These are phyloP conservation scores for Fusarium camptoceras DNA, from an alignment of 2,329 filamentous ascomycete species.

Conservation along the genomic window DNA sequence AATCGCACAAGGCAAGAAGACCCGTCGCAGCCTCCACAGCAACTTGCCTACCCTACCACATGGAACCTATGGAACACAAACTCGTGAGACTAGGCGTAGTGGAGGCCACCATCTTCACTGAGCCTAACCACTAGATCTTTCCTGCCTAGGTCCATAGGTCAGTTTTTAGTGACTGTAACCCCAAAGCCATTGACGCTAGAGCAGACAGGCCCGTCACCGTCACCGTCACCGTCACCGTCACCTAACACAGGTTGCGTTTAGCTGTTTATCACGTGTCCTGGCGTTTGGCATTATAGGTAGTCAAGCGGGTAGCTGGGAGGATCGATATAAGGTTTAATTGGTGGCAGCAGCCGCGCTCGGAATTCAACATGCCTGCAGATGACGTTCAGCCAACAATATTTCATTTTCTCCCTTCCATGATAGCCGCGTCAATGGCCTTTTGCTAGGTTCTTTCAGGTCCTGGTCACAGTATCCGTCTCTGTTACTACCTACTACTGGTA, in stretches of 20 bases:
- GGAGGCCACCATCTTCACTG: constrained; percentile 1
- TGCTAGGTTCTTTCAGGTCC: background rate
- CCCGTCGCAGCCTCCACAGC: constrained; percentile 28
- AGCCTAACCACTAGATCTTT: constrained; percentile 1
- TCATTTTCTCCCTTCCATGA: constrained; percentile 6
- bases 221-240: background rate
- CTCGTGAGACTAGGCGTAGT: constrained; percentile 30
- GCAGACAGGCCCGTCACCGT: background rate
- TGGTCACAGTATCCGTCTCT: background rate
- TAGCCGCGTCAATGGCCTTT: constrained; percentile 4
- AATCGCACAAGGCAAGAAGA: constrained; percentile 37
- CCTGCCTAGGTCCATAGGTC: constrained; percentile 6
- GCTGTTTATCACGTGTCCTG: constrained; percentile 41
- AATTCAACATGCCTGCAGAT: constrained; percentile 17
- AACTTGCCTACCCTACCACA: constrained; percentile 23
- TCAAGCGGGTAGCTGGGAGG: constrained; percentile 2
- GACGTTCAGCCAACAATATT: constrained; percentile 25
- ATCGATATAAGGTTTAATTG: constrained; percentile 17
- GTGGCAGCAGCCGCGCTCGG: constrained; percentile 30
- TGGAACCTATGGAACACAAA: constrained; percentile 9
- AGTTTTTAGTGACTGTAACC: constrained; percentile 24
- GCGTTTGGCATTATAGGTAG: constrained; percentile 26
- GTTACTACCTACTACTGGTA: background rate
- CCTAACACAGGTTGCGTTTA: background rate
- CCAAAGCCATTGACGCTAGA: constrained; percentile 11